phyloP scores from a whole-genome alignment of 2,329 filamentous ascomycete genomes.

The Microthyrium microscopicum region DNA sequence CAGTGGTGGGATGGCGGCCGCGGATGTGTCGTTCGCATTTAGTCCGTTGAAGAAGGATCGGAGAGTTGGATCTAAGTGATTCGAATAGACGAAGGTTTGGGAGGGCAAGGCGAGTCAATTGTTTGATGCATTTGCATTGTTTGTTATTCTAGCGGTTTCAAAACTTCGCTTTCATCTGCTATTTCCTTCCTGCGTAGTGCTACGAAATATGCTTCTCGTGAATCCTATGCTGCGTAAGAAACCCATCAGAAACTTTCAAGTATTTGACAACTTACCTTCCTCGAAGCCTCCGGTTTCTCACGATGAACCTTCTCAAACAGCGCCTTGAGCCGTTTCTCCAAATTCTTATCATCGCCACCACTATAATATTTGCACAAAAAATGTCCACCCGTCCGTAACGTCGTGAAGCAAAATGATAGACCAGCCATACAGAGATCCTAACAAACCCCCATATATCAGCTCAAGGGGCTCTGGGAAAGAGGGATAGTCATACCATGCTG shows the following conservation, averaged over 20 bases:
- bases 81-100: neutral
- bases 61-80: conserved; percentile 9
- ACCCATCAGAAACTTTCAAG: neutral
- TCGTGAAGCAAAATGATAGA: conserved; percentile 70
- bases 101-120: neutral
- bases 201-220: conserved; percentile 75
- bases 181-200: conserved; percentile 51
- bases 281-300: conserved; percentile 82
- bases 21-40: conserved; percentile 22
- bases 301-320: conserved; percentile 68
- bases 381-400: conserved; percentile 64
- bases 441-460: neutral
- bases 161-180: conserved; percentile 28
- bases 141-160: conserved; percentile 11
- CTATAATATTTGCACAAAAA: conserved; percentile 98
- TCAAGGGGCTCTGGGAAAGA: neutral
- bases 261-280: conserved; percentile 44
- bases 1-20: conserved; percentile 9
- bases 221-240: conserved; percentile 42
- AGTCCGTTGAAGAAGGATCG: conserved; percentile 24
- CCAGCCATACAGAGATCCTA: conserved; percentile 85
- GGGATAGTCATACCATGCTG: conserved; percentile 62
- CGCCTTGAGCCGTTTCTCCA: conserved; percentile 58
- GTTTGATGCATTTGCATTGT: neutral
- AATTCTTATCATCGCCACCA: conserved; percentile 63